Base-by-base conservation (phyloP, 805 yeast species). In the Saturnispora diversa region DNA sequence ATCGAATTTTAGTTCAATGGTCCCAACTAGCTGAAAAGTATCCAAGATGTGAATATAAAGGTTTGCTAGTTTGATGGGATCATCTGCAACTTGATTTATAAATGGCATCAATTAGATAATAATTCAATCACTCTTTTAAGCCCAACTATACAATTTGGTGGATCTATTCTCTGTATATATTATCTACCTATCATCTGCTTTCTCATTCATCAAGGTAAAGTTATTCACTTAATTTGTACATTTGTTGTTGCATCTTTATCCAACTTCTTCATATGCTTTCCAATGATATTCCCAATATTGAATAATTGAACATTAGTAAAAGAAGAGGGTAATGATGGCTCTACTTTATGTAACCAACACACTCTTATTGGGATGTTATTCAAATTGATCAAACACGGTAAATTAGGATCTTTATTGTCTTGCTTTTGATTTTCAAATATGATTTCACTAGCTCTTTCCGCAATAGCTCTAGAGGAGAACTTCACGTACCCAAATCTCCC, bases 1-100 rank as follows among this genome's bases (percentile, higher is more conserved):
- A 86, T 55, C 65, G 88, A 17, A 83, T 92, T 45, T 53, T 92
- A 1, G 97, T 92, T 7, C 98, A 92, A 58, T 92, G 98, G 98
- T 74, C 74, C 21, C 66, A 68, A 21, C 64, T 92, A 41, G 66
- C 70, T 6, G 46, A 53, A 16, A 53, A 58, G 40, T 78, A 77
- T 51, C 65, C 59, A 6, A 60, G 84, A 42, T 74, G 85, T 1
- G 94, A 84, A 52, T 86, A 75, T 55, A 68, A 75, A 52, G 97
- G 97, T 0, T 70, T 86, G 7, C 63, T 90, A 35, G 86, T 85
- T 1, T 85, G 12, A 37, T 23, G 10, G n/a, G n/a, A 8, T n/a
- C 6, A 26, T n/a, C n/a, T n/a, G n/a, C n/a, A n/a, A n/a, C n/a
- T n/a, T n/a, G n/a, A n/a, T n/a, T n/a, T n/a, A n/a, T n/a, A n/a